A percentile compares a stretch with the other conserved stretches of the same genome.
These are phyloP conservation scores for Vaccinium corymbosum DNA, from an alignment of 148 eudicot species.

Conservation along the genomic window DNA sequence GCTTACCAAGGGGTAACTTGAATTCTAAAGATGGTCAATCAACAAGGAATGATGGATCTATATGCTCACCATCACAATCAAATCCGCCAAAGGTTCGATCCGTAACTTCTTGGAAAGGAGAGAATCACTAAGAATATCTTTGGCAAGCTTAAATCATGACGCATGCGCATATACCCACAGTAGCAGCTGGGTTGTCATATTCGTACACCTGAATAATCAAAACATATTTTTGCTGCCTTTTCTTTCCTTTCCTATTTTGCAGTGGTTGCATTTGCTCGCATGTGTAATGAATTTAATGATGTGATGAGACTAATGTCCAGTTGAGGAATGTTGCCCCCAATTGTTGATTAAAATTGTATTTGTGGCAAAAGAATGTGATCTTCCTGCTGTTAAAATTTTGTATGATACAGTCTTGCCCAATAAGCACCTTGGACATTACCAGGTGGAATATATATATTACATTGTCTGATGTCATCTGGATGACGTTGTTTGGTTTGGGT, in stretches of 20 bases:
- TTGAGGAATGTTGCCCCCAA: background rate
- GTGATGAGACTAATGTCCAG: background rate
- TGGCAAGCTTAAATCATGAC: background rate
- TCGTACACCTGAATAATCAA: background rate
- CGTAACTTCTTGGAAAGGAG: background rate
- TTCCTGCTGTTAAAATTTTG: background rate
- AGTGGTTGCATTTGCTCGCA: background rate
- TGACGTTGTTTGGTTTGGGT: too few species aligned
- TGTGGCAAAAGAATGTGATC: background rate
- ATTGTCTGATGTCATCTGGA: background rate
- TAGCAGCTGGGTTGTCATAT: background rate
- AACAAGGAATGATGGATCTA: slow-evolving; percentile 70
- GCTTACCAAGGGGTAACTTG: slow-evolving; percentile 77
- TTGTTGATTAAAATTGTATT: too few species aligned
- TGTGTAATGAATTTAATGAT: background rate
- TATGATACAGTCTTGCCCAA: background rate
- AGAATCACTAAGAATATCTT: background rate
- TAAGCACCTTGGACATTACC: background rate
- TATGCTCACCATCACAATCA: slow-evolving; percentile 85
- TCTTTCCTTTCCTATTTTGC: background rate
- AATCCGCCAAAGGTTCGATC: slow-evolving; percentile 79
- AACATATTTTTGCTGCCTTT: background rate
- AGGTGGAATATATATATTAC: background rate
- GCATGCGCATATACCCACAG: background rate
- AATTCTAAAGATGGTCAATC: slow-evolving; percentile 86